These are phyloP conservation scores for Daldinia caldariorum DNA, from an alignment of 495 filamentous ascomycete species.

Conservation along the genomic window DNA sequence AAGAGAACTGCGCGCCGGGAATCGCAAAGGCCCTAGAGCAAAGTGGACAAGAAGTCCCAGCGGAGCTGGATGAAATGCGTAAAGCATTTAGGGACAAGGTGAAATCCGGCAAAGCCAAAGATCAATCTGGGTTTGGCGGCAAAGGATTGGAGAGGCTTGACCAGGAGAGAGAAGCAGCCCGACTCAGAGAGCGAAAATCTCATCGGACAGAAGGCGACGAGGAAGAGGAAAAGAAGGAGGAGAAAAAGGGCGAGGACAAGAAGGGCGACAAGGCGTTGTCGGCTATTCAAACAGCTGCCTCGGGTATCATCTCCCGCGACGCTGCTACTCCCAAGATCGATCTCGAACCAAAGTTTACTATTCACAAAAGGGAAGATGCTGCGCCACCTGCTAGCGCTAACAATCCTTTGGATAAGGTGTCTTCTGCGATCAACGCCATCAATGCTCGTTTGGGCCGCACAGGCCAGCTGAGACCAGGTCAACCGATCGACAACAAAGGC, in stretches of 20 bases:
- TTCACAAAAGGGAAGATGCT: slow-evolving; percentile 74
- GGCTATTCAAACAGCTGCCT: slow-evolving; percentile 68
- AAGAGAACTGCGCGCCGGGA: slow-evolving; percentile 88
- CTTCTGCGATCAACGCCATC: slow-evolving; percentile 84
- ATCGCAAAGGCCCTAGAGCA: slow-evolving; percentile 94
- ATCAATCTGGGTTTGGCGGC: slow-evolving; percentile 88
- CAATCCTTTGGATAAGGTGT: slow-evolving; percentile 81
- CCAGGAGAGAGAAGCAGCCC: slow-evolving; percentile 85
- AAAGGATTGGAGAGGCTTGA: slow-evolving; percentile 93
- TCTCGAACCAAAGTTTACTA: slow-evolving; percentile 70
- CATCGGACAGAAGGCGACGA: slow-evolving; percentile 91
- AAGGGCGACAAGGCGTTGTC: slow-evolving; percentile 71
- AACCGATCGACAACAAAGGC: slow-evolving; percentile 98
- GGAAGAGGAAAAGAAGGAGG: slow-evolving; percentile 85
- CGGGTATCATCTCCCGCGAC: slow-evolving; percentile 63
- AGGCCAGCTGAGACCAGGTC: slow-evolving; percentile 85
- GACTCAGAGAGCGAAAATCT: slow-evolving; percentile 83
- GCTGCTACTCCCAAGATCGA: slow-evolving; percentile 45
- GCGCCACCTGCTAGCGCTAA: slow-evolving; percentile 63
- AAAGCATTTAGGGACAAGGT: slow-evolving; percentile 86
- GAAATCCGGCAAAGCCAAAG: slow-evolving; percentile 89
- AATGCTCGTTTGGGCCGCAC: slow-evolving; percentile 85
- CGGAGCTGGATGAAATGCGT: slow-evolving; percentile 67
- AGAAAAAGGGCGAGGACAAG: slow-evolving; percentile 65
- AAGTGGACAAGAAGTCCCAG: slow-evolving; percentile 83